phyloP scores from a whole-genome alignment of 108 stramenopile genomes.

The Nitzschia putrida region DNA sequence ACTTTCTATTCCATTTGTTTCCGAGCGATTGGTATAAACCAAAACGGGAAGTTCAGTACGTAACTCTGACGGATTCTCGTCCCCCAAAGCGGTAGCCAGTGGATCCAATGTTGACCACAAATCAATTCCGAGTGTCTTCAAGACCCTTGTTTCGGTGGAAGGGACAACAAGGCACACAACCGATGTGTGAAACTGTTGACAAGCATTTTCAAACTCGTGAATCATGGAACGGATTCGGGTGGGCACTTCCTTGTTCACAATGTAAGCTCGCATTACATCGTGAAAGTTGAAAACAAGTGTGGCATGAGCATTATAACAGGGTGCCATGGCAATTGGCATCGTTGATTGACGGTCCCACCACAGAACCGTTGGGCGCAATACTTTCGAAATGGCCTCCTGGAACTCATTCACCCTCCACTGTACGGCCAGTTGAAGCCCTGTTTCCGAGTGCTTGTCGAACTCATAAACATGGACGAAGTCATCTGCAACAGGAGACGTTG shows the following conservation, averaged over 20 bases:
- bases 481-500: neutral
- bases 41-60: constrained; percentile 45
- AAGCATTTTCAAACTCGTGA: constrained; percentile 48
- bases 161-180: constrained; percentile 72
- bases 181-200: constrained; percentile 27
- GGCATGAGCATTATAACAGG: constrained; percentile 55
- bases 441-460: neutral
- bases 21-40: constrained; percentile 55
- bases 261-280: neutral
- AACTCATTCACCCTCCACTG: neutral
- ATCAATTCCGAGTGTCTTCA: constrained; percentile 75
- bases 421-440: neutral
- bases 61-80: too few relatives aligned
- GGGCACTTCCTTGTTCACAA: neutral
- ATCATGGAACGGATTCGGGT: constrained; percentile 32
- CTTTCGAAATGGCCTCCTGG: constrained; percentile 33
- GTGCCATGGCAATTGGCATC: constrained; percentile 65
- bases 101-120: constrained; percentile 66
- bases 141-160: constrained; percentile 54
- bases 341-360: constrained; percentile 67
- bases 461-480: neutral
- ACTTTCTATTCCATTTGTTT: constrained; percentile 18
- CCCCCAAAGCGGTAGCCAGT: too few relatives aligned
- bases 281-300: constrained; percentile 59
- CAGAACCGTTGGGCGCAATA: constrained; percentile 57